A percentile compares a stretch with the other conserved stretches of the same genome.
These are phyloP conservation scores for Aspergillus arachidicola DNA, from an alignment of 2,329 filamentous ascomycete genomes.

Conservation along the genomic window DNA sequence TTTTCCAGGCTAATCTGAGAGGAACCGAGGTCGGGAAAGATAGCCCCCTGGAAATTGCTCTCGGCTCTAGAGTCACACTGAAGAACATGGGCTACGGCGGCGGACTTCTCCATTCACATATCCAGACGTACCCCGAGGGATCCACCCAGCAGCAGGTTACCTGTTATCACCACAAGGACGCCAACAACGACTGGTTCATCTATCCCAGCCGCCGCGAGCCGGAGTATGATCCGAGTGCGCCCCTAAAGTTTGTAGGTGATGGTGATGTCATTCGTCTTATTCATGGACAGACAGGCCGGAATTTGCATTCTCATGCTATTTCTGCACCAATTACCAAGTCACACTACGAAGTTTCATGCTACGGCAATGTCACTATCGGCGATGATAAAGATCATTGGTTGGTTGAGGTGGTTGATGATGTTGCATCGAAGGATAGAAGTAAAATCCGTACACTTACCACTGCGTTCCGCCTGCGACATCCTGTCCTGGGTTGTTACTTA, in stretches of 20 bases:
- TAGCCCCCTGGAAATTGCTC: slow-evolving; percentile 87
- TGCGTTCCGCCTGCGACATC: slow-evolving; percentile 84
- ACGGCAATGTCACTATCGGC: slow-evolving; percentile 92
- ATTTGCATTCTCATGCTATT: slow-evolving; percentile 92
- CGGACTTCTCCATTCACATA: slow-evolving; percentile 91
- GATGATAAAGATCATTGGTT: slow-evolving; percentile 98
- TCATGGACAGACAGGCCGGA: slow-evolving; percentile 93
- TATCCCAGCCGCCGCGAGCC: slow-evolving; percentile 84
- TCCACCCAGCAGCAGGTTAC: slow-evolving; percentile 95
- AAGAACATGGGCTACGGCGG: slow-evolving; percentile 99
- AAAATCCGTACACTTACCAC: slow-evolving; percentile 90
- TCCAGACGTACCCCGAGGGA: slow-evolving; percentile 93
- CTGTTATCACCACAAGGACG: slow-evolving; percentile 99
- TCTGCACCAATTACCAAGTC: slow-evolving; percentile 85
- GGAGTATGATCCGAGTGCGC: slow-evolving; percentile 72
- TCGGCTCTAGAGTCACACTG: slow-evolving; percentile 85
- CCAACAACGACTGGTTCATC: slow-evolving; percentile 99
- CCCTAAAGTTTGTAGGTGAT: slow-evolving; percentile 74
- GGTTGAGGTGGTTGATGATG: slow-evolving; percentile 88
- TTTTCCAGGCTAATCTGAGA: slow-evolving; percentile 95
- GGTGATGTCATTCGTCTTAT: slow-evolving; percentile 81
- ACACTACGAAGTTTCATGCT: slow-evolving; percentile 91
- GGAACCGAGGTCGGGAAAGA: slow-evolving; percentile 94
- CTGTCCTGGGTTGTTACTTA: slow-evolving; percentile 84
- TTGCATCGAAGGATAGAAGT: slow-evolving; percentile 80